A percentile compares a stretch with the other conserved stretches of the same genome.
These are phyloP conservation scores for Trebouxia sp. DNA, from an alignment of 139 green algal genomes.

Conservation along the genomic window DNA sequence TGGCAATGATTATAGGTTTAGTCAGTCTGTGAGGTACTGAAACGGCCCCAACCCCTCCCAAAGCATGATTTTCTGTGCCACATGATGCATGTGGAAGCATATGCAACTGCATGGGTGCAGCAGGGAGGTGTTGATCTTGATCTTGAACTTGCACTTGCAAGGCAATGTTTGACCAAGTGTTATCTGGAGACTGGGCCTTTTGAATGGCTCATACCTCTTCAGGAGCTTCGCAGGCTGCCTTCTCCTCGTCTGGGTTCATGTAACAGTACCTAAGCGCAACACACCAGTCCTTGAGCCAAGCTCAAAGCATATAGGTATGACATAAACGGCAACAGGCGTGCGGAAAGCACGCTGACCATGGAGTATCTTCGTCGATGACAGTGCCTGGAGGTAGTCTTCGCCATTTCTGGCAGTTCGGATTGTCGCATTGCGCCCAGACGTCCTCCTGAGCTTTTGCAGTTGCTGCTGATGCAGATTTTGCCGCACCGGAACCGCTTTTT, in stretches of 20 bases:
- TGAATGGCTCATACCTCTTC: slow-evolving; percentile 42
- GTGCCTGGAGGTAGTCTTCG: slow-evolving; percentile 46
- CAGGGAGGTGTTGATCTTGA: too few relatives aligned
- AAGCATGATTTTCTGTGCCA: too few relatives aligned
- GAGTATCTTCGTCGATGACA: slow-evolving; percentile 44
- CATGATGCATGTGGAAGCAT: background rate
- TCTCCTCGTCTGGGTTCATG: slow-evolving; percentile 52
- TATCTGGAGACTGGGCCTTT: too few relatives aligned
- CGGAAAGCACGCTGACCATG: slow-evolving; percentile 35
- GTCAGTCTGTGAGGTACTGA: too few relatives aligned
- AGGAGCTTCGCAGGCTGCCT: slow-evolving; percentile 42
- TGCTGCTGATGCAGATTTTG: slow-evolving; percentile 6
- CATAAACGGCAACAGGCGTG: too few relatives aligned
- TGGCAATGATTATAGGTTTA: too few relatives aligned
- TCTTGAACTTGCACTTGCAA: too few relatives aligned
- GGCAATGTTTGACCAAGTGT: background rate
- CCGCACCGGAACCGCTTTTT: background rate
- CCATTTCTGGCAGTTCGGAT: slow-evolving; percentile 62
- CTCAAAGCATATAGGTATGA: background rate
- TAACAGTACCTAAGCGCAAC: slow-evolving; percentile 50
- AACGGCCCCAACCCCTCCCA: too few relatives aligned
- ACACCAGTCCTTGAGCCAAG: background rate
- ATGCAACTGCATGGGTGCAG: background rate
- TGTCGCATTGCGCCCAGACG: slow-evolving; percentile 51
- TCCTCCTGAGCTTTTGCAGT: slow-evolving; percentile 15